A percentile compares a stretch with the other conserved stretches of the same genome.
Conservation (phyloP, 139 green algal species). For the Ulvella scutata region DNA sequence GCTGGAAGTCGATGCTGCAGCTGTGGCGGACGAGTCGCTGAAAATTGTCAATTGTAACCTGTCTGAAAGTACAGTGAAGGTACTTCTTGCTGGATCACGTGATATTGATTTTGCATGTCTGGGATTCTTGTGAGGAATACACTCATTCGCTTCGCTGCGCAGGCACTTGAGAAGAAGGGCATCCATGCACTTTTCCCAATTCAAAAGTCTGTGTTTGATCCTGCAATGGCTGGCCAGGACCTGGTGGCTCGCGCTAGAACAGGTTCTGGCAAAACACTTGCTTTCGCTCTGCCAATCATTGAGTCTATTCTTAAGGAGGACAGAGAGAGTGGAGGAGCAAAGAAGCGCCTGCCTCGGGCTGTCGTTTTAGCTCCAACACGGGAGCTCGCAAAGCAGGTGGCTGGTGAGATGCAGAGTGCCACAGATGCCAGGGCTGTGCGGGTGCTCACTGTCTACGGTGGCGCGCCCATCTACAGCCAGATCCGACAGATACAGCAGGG, state of each 20-base stretch:
- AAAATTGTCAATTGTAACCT: neutral
- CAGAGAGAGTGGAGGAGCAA: neutral
- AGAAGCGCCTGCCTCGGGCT: conserved; percentile 40
- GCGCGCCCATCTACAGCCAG: conserved; percentile 51
- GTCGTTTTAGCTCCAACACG: conserved; percentile 90
- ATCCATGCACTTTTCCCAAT: conserved; percentile 9
- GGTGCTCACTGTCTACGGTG: conserved; percentile 78
- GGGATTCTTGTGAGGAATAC: too few relatives aligned
- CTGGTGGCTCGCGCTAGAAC: conserved; percentile 88
- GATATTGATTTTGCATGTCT: neutral
- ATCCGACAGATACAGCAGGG: conserved; percentile 52
- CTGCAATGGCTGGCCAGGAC: conserved; percentile 62
- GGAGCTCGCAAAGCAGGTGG: conserved; percentile 95
- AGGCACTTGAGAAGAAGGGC: conserved; percentile 3
- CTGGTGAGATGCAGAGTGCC: conserved; percentile 75
- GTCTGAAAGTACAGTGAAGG: neutral
- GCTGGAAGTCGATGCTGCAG: neutral
- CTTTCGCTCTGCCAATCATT: conserved; percentile 92
- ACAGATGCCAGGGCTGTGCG: conserved; percentile 24
- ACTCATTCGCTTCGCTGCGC: neutral
- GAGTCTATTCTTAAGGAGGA: conserved; percentile 61
- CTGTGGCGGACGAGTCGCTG: neutral
- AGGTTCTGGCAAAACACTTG: conserved; percentile 94
- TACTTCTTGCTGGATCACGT: neutral
- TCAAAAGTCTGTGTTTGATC: conserved; percentile 41